phyloP scores from a whole-genome alignment of 805 yeast species.

The Candida anglica region DNA sequence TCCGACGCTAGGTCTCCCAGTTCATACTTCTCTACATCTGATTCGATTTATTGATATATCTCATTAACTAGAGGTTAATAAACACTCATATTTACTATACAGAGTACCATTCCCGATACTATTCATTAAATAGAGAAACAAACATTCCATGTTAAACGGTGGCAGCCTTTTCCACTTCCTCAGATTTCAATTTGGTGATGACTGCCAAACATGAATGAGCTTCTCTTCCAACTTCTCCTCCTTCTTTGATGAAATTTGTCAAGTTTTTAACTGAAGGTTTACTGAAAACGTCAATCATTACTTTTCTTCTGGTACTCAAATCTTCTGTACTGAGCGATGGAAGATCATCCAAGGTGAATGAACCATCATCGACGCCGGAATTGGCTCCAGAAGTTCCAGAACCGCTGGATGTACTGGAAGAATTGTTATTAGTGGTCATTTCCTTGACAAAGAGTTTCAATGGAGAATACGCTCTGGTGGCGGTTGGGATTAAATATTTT shows the following conservation, averaged over 20 bases:
- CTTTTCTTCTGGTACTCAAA: constrained; percentile 47
- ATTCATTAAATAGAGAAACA: too few species aligned
- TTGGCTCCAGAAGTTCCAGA: constrained; percentile 6
- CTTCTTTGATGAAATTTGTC: constrained; percentile 54
- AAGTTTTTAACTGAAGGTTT: constrained; percentile 49
- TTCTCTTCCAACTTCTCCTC: constrained; percentile 65
- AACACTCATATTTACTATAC: too few species aligned
- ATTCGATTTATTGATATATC: too few species aligned
- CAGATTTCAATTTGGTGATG: constrained; percentile 6
- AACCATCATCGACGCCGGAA: constrained; percentile 23
- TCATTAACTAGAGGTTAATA: too few species aligned
- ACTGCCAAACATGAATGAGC: constrained; percentile 24
- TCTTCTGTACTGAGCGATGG: constrained; percentile 58
- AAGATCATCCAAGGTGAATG: constrained; percentile 31
- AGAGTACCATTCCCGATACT: too few species aligned
- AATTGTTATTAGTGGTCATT: constrained; percentile 12
- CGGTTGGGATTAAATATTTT: constrained; percentile 50
- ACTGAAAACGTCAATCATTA: constrained; percentile 51
- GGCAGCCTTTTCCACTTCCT: too few species aligned
- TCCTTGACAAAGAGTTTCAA: constrained; percentile 55
- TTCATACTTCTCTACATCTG: too few species aligned
- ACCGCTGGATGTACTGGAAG: constrained; percentile 2
- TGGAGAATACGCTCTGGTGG: constrained; percentile 62
- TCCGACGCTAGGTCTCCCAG: too few species aligned
- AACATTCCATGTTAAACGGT: too few species aligned